Evolutionary conservation across 306 rosid species (phyloP), one percentile per base, ranked within the genome.

Genomic region (Potentilla sterilis): DNA sequence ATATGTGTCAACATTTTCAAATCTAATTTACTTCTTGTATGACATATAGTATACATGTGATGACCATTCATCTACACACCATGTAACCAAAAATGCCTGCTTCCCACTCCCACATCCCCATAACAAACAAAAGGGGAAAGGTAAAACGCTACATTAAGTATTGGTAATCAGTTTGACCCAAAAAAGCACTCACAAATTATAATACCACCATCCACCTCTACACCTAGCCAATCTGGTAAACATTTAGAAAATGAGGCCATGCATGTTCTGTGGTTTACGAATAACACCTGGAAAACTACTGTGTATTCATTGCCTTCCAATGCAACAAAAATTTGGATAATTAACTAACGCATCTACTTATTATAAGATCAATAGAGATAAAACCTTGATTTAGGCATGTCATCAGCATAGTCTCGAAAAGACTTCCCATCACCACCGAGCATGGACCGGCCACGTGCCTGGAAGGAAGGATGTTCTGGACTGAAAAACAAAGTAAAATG

Each of bases 381-480:
- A 75, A 85, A 96, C 99, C 99, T 96, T 87, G 98, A 88, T 69
- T 92, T 79, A 71, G 99, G 85, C 75, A 87, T 88, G 65, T 88
- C 99, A 86, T 92, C 98, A 68, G 91, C 77, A 88, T 84, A 96
- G 73, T 86, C 98, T 90, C 88, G 84, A 83, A 92, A 87, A 73
- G 88, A 64, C 79, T 89, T 84, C 90, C 91, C 84, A 81, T 89
- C 98, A 82, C 99, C 98, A 80, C 99, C 84, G 79, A 96, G 99
- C 89, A 96, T 86, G 79, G 99, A 96, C 81, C 90, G 92, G 42
- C 88, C 96, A 76, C 96, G 97, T 75, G 90, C 91, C 81, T 90
- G 92, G 67, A 89, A 77, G 64, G 96, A 96, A 74, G 99, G 98
- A 80, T 96, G 98, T 81, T 96, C 99, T 74, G 98, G 98, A 90